Base-by-base conservation (phyloP, 202 grass and related monocot species). In the Digitaria exilis region DNA sequence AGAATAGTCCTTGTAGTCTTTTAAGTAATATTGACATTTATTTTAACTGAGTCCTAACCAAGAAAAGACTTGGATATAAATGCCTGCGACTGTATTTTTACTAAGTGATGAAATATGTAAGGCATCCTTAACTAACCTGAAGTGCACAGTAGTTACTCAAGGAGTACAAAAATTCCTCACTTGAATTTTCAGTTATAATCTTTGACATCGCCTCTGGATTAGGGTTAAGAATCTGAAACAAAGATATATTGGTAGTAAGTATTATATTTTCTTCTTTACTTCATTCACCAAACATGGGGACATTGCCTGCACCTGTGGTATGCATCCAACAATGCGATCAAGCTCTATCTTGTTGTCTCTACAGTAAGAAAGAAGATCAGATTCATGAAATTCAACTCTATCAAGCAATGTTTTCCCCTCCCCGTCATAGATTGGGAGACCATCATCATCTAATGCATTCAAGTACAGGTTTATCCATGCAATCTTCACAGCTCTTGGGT, bases 121-220 rank as follows among this genome's bases (percentile, higher is more conserved):
- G 14, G 52, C 31, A 59, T 65, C 32, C 67, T 74, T 35, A 64
- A 21, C 76, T 69, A 81, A 99, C 96, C 96, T 99, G 96, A 65
- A 99, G 91, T 80, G 96, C 96, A 90, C 96, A 99, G 71, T 99
- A 99, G 71, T 99, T 99, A 84, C 96, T 99, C 86, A 99, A 86
- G 31, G 87, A 82, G 84, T 94, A 92, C 72, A 99, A 92, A 67
- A 99, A 99, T 60, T 99, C 96, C 86, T 99, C 96, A 7, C 93
- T 99, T 67, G 93, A 91, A 82, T 94, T 99, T 82, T 99, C 96
- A 31, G 93, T 90, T 77, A 99, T 82, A 73, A 99, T 90, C 81
- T 99, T 99, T 76, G 93, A 99, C 96, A 99, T 99, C 16, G 96
- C 93, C 78, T 96, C 91, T 82, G 96, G 96, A 85, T 99, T 99